These are phyloP conservation scores for Carex myosuroides DNA, from an alignment of 176 grass and related monocot genomes.

Conservation along the genomic window DNA sequence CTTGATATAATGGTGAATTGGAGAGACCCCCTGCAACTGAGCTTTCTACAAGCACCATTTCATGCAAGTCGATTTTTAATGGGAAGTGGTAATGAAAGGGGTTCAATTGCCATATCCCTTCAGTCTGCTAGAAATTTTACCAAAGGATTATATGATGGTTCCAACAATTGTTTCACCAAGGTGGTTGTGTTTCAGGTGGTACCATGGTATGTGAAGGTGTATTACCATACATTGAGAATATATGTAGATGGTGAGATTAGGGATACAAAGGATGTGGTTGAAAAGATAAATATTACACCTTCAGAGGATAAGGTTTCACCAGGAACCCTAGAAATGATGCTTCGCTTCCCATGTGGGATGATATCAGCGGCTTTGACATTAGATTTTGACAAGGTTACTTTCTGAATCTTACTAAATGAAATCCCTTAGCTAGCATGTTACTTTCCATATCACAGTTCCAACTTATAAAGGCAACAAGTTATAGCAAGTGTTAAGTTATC, in stretches of 20 bases:
- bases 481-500: not conserved
- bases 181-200: slow-evolving; percentile 84
- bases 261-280: slow-evolving; percentile 58
- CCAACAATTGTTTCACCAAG: slow-evolving; percentile 50
- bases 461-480: not conserved
- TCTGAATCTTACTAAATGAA: slow-evolving; percentile 25
- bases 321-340: slow-evolving; percentile 75
- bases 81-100: slow-evolving; percentile 96
- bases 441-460: not conserved
- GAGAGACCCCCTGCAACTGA: slow-evolving; percentile 65
- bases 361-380: slow-evolving; percentile 62
- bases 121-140: slow-evolving; percentile 40
- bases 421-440: slow-evolving; percentile 22
- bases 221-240: slow-evolving; percentile 85
- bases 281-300: slow-evolving; percentile 76
- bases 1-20: slow-evolving; percentile 80
- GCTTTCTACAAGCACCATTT: slow-evolving; percentile 53
- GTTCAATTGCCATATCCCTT: slow-evolving; percentile 90
- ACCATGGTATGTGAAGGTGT: slow-evolving; percentile 98
- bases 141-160: slow-evolving; percentile 34
- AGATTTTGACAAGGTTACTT: slow-evolving; percentile 91
- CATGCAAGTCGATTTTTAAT: slow-evolving; percentile 88
- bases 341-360: slow-evolving; percentile 69
- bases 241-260: slow-evolving; percentile 65
- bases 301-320: slow-evolving; percentile 91